phyloP scores from a whole-genome alignment of 768 basidiomycete species.

The Mycena rosella region DNA sequence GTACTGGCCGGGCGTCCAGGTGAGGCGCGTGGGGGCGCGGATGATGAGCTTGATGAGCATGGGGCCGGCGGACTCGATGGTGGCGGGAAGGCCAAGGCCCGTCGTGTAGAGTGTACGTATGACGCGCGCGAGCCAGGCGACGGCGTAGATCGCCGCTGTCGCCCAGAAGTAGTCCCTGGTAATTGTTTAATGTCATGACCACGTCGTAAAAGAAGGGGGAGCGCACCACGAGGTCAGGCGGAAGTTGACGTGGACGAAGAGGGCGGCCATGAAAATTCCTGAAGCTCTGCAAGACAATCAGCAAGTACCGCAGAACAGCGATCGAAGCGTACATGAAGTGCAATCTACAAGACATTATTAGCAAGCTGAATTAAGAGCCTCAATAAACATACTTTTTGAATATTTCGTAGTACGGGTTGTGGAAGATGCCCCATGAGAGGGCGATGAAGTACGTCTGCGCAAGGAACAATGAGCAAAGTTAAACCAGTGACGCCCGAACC shows the following conservation, averaged over 20 bases:
- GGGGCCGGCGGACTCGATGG: conserved; percentile 42
- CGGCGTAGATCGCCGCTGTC: conserved; percentile 43
- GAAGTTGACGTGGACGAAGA: conserved; percentile 50
- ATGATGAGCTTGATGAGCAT: conserved; percentile 42
- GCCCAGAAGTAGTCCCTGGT: conserved; percentile 51
- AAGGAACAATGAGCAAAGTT: background rate
- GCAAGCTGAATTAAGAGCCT: background rate
- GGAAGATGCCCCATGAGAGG: conserved; percentile 47
- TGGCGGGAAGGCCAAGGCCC: conserved; percentile 38
- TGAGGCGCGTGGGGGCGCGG: conserved; percentile 39
- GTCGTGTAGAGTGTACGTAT: conserved; percentile 43
- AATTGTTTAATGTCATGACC: no score
- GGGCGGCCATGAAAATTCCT: conserved; percentile 47
- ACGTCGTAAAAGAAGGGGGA: background rate
- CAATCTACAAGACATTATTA: conserved; percentile 22
- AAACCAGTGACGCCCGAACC: no score
- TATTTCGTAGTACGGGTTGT: conserved; percentile 48
- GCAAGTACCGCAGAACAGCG: background rate
- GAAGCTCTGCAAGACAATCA: conserved; percentile 39
- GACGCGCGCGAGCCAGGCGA: conserved; percentile 44
- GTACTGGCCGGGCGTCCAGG: conserved; percentile 44
- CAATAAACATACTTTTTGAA: conserved; percentile 46
- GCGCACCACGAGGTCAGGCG: conserved; percentile 45
- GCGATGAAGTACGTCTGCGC: conserved; percentile 43
- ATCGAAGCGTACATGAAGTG: conserved; percentile 39